These are phyloP conservation scores for Globisporangium rhizosaccharum DNA, from an alignment of 352 stramenopile genomes.

Conservation along the genomic window DNA sequence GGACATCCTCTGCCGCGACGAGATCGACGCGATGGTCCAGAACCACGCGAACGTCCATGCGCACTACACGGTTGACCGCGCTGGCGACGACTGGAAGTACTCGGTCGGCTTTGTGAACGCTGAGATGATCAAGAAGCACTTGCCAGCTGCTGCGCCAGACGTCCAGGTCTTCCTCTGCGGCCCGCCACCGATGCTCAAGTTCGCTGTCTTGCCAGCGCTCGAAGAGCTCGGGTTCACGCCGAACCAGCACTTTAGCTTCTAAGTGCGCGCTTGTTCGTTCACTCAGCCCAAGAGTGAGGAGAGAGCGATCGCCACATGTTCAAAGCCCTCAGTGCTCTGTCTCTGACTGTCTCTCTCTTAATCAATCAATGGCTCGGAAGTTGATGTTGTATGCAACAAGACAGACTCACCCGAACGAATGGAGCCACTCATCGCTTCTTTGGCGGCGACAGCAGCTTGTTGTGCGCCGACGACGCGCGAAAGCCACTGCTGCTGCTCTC, in stretches of 20 bases:
- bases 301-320: not conserved
- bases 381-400: no score
- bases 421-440: constrained; percentile 32
- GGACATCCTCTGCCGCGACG: constrained; percentile 95
- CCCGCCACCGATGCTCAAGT: constrained; percentile 98
- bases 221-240: constrained; percentile 92
- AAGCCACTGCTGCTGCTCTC: constrained; percentile 1
- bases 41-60: constrained; percentile 83
- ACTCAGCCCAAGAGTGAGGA: not conserved
- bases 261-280: constrained; percentile 13
- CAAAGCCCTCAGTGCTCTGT: no score
- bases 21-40: constrained; percentile 89
- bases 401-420: not conserved
- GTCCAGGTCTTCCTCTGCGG: constrained; percentile 96
- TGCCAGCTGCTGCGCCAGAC: constrained; percentile 73
- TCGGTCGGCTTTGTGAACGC: constrained; percentile 94
- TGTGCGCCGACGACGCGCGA: constrained; percentile 7
- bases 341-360: no score
- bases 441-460: constrained; percentile 16
- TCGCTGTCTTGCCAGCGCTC: constrained; percentile 94
- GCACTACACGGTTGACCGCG: constrained; percentile 87
- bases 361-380: no score
- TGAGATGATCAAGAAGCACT: constrained; percentile 92
- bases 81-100: constrained; percentile 85
- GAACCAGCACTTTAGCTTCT: constrained; percentile 86